A percentile compares a stretch with the other conserved stretches of the same genome.
Evolutionary conservation across 345 rosid genomes (phyloP).

Genomic region (Mercurialis annua): DNA sequence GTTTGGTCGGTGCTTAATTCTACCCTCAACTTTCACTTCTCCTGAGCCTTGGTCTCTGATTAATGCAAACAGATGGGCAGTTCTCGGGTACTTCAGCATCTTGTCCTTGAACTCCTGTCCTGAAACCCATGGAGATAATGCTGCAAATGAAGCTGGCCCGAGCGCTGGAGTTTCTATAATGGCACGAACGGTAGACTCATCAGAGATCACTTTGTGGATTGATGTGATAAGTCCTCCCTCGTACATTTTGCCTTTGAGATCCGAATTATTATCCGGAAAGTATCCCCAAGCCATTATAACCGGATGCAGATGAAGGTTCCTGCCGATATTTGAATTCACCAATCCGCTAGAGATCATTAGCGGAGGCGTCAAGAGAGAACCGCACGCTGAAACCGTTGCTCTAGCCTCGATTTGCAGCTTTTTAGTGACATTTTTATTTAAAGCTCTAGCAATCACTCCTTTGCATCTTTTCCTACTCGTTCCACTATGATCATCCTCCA

Average conservation of each 20-base stretch:
- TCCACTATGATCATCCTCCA: slow-evolving; percentile 24
- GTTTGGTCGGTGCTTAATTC: slow-evolving; percentile 36
- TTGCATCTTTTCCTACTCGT: slow-evolving; percentile 38
- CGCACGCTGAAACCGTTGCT: slow-evolving; percentile 61
- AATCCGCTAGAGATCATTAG: slow-evolving; percentile 60
- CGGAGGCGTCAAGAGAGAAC: slow-evolving; percentile 63
- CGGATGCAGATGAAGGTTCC: slow-evolving; percentile 63
- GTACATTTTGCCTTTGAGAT: slow-evolving; percentile 32
- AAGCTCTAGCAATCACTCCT: slow-evolving; percentile 48
- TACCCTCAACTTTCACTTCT: slow-evolving; percentile 32
- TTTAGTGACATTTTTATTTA: slow-evolving; percentile 31
- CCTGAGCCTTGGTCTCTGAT: slow-evolving; percentile 45
- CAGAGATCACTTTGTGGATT: slow-evolving; percentile 38
- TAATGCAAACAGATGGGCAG: slow-evolving; percentile 41
- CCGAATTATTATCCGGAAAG: slow-evolving; percentile 42
- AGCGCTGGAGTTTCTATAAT: slow-evolving; percentile 53
- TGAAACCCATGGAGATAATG: slow-evolving; percentile 59
- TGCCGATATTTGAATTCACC: slow-evolving; percentile 51
- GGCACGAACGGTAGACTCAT: slow-evolving; percentile 39
- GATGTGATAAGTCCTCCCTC: slow-evolving; percentile 76
- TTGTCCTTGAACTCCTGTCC: slow-evolving; percentile 54
- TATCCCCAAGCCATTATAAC: slow-evolving; percentile 63
- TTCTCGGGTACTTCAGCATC: slow-evolving; percentile 54
- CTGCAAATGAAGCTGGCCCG: slow-evolving; percentile 62
- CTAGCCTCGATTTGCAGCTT: slow-evolving; percentile 57